phyloP scores from a whole-genome alignment of 805 yeast genomes.

The Candida wancherniae region DNA sequence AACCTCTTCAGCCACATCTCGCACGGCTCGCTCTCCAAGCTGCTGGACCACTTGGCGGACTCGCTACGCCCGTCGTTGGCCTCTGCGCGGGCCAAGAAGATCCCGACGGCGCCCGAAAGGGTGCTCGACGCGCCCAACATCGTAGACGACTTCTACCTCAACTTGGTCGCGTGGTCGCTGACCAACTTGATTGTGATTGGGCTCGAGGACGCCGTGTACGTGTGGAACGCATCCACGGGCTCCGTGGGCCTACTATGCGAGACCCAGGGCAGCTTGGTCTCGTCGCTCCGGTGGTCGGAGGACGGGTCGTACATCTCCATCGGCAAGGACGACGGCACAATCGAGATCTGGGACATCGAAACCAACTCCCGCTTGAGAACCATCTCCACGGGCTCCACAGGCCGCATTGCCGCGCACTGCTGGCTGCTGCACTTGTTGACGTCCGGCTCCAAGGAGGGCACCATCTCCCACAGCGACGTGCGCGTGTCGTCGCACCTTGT shows the following conservation, averaged over 20 bases:
- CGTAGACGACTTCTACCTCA: constrained; percentile 86
- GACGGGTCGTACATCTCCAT: constrained; percentile 84
- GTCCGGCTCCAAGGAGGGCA: constrained; percentile 84
- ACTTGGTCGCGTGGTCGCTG: constrained; percentile 81
- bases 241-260: constrained; percentile 67
- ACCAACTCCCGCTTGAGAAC: constrained; percentile 69
- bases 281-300: constrained; percentile 85
- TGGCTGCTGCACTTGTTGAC: constrained; percentile 83
- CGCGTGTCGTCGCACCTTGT: constrained; percentile 75
- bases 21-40: constrained; percentile 14
- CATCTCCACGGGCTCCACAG: constrained; percentile 56
- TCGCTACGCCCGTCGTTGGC: constrained; percentile 47
- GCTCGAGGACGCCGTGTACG: constrained; percentile 73
- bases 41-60: constrained; percentile 16
- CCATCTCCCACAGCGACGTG: constrained; percentile 84
- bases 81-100: constrained; percentile 64
- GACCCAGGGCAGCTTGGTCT: constrained; percentile 43
- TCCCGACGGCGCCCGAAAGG: constrained; percentile 85
- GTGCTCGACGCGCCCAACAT: constrained; percentile 96
- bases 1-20: constrained; percentile 27
- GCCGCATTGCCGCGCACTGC: constrained; percentile 75
- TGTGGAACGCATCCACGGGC: constrained; percentile 89
- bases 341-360: constrained; percentile 94
- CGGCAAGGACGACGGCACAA: constrained; percentile 75
- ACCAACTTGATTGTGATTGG: constrained; percentile 85